These are phyloP conservation scores for Boletus patriciae DNA, from an alignment of 768 basidiomycete genomes.

Conservation along the genomic window DNA sequence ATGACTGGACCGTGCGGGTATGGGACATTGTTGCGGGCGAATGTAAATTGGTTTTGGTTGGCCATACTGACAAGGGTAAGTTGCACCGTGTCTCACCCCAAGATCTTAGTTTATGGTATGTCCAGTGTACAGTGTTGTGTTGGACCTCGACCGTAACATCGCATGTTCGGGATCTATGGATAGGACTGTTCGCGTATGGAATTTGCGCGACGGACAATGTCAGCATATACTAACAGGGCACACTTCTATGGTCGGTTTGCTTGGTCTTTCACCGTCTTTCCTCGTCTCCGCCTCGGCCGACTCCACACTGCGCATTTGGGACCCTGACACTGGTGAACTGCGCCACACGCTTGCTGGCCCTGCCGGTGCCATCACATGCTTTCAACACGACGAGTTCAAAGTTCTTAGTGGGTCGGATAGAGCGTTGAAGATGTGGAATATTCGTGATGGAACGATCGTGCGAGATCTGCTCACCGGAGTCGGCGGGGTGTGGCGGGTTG, in stretches of 20 bases:
- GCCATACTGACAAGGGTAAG: constrained; percentile 87
- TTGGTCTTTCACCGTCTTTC: constrained; percentile 84
- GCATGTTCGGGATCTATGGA: constrained; percentile 99
- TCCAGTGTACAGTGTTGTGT: constrained; percentile 91
- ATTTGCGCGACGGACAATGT: constrained; percentile 76
- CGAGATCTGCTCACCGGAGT: constrained; percentile 89
- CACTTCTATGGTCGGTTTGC: constrained; percentile 90
- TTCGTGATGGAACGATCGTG: constrained; percentile 80
- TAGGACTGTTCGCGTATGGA: constrained; percentile 95
- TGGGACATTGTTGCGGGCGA: constrained; percentile 90
- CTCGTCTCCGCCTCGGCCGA: constrained; percentile 97
- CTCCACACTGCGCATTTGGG: constrained; percentile 93
- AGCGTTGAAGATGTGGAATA: constrained; percentile 97
- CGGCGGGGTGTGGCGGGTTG: constrained; percentile 96
- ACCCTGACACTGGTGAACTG: constrained; percentile 79
- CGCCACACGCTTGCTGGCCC: constrained; percentile 85
- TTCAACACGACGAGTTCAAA: constrained; percentile 98
- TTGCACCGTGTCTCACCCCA: constrained; percentile 26
- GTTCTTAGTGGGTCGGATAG: constrained; percentile 95
- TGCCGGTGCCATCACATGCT: constrained; percentile 98
- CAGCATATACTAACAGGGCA: constrained; percentile 84
- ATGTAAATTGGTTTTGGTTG: constrained; percentile 77
- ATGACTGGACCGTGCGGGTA: constrained; percentile 91
- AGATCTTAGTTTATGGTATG: constrained; percentile 4
- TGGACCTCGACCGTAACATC: constrained; percentile 82